These are phyloP conservation scores for Hypholoma sublateritium DNA, from an alignment of 768 basidiomycete genomes.

Conservation along the genomic window DNA sequence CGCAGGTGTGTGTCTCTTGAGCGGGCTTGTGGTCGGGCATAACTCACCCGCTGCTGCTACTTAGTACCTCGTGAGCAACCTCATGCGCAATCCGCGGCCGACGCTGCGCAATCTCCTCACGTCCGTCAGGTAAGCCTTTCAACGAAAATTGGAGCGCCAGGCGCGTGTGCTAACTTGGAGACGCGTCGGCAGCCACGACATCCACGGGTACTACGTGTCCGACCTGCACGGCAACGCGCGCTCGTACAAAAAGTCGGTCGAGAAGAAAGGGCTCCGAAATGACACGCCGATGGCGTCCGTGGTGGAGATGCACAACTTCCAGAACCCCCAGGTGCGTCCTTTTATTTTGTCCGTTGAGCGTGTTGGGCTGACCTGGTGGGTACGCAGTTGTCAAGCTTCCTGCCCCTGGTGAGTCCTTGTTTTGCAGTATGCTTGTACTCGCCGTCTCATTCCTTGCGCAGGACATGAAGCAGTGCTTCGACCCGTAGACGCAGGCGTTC, in stretches of 20 bases:
- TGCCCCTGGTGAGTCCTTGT: conserved; percentile 12
- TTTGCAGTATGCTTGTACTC: neutral
- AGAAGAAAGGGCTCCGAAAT: conserved; percentile 11
- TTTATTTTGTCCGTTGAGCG: neutral
- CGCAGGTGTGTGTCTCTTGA: conserved; percentile 21
- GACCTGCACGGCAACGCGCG: conserved; percentile 23
- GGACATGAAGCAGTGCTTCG: conserved; percentile 1
- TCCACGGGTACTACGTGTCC: conserved; percentile 27
- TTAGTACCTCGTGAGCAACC: conserved; percentile 15
- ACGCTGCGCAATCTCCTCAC: conserved; percentile 26
- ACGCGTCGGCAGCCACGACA: conserved; percentile 24
- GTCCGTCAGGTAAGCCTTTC: conserved; percentile 24
- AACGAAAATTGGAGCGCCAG: neutral
- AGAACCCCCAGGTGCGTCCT: conserved; percentile 15
- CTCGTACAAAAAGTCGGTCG: conserved; percentile 20
- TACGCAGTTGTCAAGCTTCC: conserved; percentile 9
- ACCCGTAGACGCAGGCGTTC: neutral
- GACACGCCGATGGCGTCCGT: neutral
- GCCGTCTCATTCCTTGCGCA: neutral
- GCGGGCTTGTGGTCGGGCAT: neutral
- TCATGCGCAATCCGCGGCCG: conserved; percentile 19
- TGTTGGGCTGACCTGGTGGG: neutral
- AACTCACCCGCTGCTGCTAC: too few species aligned
- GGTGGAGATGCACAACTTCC: conserved; percentile 18
- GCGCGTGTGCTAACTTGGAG: neutral